Evolutionary conservation across 1,139 yeast species (phyloP), one percentile per base, ranked within the genome.

Genomic region (Scheffersomyces titani): DNA sequence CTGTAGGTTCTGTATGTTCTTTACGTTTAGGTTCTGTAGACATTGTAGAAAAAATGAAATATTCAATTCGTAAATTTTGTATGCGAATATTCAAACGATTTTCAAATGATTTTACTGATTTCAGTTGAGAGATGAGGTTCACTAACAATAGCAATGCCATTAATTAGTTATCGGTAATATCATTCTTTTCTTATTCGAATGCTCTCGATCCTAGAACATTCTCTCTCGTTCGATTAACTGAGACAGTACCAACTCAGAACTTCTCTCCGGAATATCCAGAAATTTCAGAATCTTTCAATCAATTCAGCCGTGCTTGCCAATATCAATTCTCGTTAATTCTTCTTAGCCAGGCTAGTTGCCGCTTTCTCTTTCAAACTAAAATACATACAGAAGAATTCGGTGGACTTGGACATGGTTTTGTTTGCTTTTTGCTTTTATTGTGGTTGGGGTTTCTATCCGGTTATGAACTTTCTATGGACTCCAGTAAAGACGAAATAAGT

Each of bases 331-430:
- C 40, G 3, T 30, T 30, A 30, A 30, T 30, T 30, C 40, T 30
- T 16, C 9, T 16, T 11, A 30, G 16, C 13, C 40, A 30, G 40
- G 40, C 40, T 30, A 11, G 3, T 11, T 30, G 40, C 40, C 40
- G 11, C 13, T 30, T 16, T 16, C 16, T 30, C 40, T 30, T 30
- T 30, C 40, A 30, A 30, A 30, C 4, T 30, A 13, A 30, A 22
- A 46, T 57, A 64, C 67, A 19, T 64, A 64, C 67, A 63, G 52
- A 62, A 64, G 58, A 64, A 61, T 54, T 63, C 65, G 52, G 67
- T 64, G 47, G 61, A 51, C 52, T 57, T 54, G 48, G 67, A 64
- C 67, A 64, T 64, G 60, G 53, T 59, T 55, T 22, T 48, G 49
- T 45, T 30, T 19, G 47, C 20, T 51, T 20, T 19, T 3, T 51